Conservation (phyloP, 2,329 filamentous ascomycete species). For the Monosporascus sp. region DNA sequence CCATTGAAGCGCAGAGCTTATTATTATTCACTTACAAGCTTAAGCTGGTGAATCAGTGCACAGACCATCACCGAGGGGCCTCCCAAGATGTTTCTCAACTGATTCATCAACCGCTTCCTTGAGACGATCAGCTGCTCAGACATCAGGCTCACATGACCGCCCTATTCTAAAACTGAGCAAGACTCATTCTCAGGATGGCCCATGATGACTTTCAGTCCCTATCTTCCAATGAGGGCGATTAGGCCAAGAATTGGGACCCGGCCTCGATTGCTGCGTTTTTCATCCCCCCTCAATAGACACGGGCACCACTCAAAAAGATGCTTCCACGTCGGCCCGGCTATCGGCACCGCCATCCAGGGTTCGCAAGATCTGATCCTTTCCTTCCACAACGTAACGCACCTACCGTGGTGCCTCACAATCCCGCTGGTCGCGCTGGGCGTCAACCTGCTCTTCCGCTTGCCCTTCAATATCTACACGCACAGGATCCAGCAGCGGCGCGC, state of each 20-base stretch:
- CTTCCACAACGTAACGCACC: constrained; percentile 35
- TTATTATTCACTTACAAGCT: too few species aligned
- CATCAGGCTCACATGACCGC: too few species aligned
- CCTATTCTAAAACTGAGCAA: too few species aligned
- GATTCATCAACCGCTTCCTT: too few species aligned
- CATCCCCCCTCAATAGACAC: not conserved
- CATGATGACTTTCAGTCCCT: not conserved
- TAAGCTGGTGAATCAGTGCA: too few species aligned
- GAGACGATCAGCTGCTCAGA: too few species aligned
- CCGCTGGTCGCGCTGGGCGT: constrained; percentile 45
- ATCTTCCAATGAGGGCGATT: not conserved
- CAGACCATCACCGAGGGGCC: too few species aligned
- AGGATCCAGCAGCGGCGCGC: constrained; percentile 23
- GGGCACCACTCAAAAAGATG: constrained; percentile 3
- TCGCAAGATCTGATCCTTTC: constrained; percentile 38
- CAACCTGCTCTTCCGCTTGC: constrained; percentile 40
- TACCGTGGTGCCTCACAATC: constrained; percentile 51
- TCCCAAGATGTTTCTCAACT: too few species aligned
- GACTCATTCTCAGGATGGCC: not conserved
- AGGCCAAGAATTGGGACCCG: constrained; percentile 1
- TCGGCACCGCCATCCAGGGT: constrained; percentile 28
- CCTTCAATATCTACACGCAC: constrained; percentile 36
- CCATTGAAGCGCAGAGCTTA: too few species aligned
- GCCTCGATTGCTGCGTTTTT: not conserved
- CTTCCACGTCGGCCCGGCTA: constrained; percentile 29